phyloP scores from a whole-genome alignment of 2,329 filamentous ascomycete species.

The Neofusicoccum laricinum region DNA sequence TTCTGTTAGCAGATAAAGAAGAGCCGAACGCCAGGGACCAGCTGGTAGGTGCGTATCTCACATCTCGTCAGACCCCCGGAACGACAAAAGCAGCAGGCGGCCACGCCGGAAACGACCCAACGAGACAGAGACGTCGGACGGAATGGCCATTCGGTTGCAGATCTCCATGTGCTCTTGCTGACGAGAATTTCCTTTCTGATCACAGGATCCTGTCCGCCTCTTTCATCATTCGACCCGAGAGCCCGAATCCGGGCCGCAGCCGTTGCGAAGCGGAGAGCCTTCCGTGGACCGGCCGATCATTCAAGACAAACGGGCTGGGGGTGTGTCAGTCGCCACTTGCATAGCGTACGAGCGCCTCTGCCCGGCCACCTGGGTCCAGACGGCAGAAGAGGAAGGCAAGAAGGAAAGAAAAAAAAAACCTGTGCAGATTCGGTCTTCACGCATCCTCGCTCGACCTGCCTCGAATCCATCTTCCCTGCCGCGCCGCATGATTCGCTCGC shows the following conservation, averaged over 20 bases:
- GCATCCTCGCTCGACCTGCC: background rate
- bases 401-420: background rate
- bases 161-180: background rate
- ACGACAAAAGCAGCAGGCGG: background rate
- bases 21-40: background rate
- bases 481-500: background rate
- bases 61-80: background rate
- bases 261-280: constrained; percentile 4
- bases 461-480: background rate
- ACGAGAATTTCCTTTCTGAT: background rate
- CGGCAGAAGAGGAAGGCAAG: too few species aligned
- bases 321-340: background rate
- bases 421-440: background rate
- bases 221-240: background rate
- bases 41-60: background rate
- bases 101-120: background rate
- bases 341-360: background rate
- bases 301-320: background rate
- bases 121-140: background rate
- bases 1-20: background rate
- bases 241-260: constrained; percentile 4
- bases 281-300: background rate
- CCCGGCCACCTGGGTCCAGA: background rate
- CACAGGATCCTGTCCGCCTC: background rate
- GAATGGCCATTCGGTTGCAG: background rate